Evolutionary conservation across 2,329 filamentous ascomycete species (phyloP).

Genomic region (Colletotrichum sansevieriae): DNA sequence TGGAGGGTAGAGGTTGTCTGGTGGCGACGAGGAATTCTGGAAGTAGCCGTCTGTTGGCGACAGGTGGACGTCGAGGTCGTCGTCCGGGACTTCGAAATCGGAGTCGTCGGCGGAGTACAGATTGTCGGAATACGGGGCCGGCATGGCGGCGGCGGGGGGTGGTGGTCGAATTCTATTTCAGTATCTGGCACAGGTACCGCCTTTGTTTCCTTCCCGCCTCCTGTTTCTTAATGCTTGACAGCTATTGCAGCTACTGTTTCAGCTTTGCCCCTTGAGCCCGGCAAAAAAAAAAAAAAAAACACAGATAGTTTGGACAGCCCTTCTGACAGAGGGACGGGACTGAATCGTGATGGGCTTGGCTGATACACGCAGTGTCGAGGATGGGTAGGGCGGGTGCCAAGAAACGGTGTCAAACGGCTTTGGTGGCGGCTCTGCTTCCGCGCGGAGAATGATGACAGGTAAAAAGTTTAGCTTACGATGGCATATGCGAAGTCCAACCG

Average conservation of each 20-base stretch:
- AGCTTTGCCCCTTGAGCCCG: slow-evolving; percentile 25
- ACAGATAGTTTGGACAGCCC: not conserved
- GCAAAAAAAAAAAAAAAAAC: not conserved
- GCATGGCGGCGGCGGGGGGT: slow-evolving; percentile 52
- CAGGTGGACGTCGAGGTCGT: slow-evolving; percentile 47
- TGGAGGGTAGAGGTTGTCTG: slow-evolving; percentile 44
- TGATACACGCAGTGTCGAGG: slow-evolving; percentile 39
- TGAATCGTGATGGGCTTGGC: slow-evolving; percentile 38
- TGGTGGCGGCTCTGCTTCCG: slow-evolving; percentile 14
- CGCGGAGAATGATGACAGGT: slow-evolving; percentile 6
- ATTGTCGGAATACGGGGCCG: slow-evolving; percentile 58
- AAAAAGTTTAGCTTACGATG: slow-evolving; percentile 16
- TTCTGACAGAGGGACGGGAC: slow-evolving; percentile 16
- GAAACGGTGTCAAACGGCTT: slow-evolving; percentile 31
- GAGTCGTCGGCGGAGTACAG: slow-evolving; percentile 41
- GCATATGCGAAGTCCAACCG: slow-evolving; percentile 5
- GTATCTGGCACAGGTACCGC: slow-evolving; percentile 12
- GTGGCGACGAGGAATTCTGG: slow-evolving; percentile 52
- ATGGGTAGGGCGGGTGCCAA: slow-evolving; percentile 31
- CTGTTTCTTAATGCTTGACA: slow-evolving; percentile 32
- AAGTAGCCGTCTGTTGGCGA: slow-evolving; percentile 69
- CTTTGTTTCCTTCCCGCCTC: not conserved
- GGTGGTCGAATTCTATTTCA: slow-evolving; percentile 37
- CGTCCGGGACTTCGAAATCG: slow-evolving; percentile 43
- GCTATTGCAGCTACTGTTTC: slow-evolving; percentile 28